Conservation (phyloP, 2,329 filamentous ascomycete species). For the Colletotrichum coccodes region DNA sequence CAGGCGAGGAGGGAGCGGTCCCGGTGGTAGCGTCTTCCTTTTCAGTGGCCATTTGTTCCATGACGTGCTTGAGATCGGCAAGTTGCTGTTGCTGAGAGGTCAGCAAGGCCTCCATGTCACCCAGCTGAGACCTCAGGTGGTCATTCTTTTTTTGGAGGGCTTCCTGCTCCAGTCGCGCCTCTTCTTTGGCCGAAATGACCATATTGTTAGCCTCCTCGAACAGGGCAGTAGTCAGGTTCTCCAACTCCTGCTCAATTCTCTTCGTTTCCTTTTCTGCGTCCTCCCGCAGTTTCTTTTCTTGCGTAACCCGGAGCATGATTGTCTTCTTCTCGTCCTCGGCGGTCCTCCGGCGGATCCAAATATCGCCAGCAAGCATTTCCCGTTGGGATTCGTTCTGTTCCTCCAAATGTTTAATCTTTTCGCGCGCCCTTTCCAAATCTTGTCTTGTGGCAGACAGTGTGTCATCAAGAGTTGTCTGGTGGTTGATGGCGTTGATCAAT, state of each 20-base stretch:
- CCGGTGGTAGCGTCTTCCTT: slow-evolving; percentile 77
- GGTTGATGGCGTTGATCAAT: slow-evolving; percentile 96
- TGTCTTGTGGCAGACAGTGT: slow-evolving; percentile 83
- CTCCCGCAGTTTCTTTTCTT: slow-evolving; percentile 73
- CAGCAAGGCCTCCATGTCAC: slow-evolving; percentile 86
- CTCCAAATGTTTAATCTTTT: slow-evolving; percentile 77
- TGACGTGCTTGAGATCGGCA: slow-evolving; percentile 87
- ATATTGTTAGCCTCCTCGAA: slow-evolving; percentile 99
- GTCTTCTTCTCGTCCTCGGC: slow-evolving; percentile 78
- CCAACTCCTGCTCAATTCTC: slow-evolving; percentile 90
- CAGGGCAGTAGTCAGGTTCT: slow-evolving; percentile 89
- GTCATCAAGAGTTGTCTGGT: slow-evolving; percentile 93
- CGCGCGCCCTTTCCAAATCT: slow-evolving; percentile 80
- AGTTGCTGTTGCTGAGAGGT: slow-evolving; percentile 94
- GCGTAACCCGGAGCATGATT: slow-evolving; percentile 67
- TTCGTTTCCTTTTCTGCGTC: slow-evolving; percentile 83
- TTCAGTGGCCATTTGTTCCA: slow-evolving; percentile 85
- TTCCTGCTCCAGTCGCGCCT: slow-evolving; percentile 87
- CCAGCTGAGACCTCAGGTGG: slow-evolving; percentile 84
- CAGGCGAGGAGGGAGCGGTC: slow-evolving; percentile 86
- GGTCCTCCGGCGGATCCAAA: slow-evolving; percentile 79
- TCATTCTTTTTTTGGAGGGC: slow-evolving; percentile 85
- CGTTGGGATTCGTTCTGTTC: slow-evolving; percentile 72
- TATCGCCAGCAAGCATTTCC: slow-evolving; percentile 76
- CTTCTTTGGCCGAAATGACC: slow-evolving; percentile 91